phyloP scores from a whole-genome alignment of 306 rosid species.

The Cucurbita moschata region DNA sequence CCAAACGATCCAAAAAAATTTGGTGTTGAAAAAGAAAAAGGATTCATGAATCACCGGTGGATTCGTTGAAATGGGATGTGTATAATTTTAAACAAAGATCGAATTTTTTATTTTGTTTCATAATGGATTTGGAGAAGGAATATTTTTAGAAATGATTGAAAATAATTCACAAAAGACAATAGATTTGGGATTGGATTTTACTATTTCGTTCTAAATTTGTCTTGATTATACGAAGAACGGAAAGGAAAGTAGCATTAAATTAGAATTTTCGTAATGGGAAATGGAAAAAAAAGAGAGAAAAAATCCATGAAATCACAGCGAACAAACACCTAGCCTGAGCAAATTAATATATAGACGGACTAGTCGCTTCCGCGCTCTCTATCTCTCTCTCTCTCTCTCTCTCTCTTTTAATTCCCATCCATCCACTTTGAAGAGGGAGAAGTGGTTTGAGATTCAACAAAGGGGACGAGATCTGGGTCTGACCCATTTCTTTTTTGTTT shows the following conservation, averaged over 20 bases:
- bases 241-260: background rate
- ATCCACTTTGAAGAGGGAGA: conserved; percentile 14
- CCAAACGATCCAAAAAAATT: no score
- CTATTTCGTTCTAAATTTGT: no score
- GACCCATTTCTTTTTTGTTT: conserved; percentile 9
- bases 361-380: background rate
- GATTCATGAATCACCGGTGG: no score
- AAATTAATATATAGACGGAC: background rate
- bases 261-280: background rate
- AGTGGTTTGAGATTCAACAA: background rate
- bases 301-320: background rate
- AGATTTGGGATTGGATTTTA: no score
- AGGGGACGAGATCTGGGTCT: conserved; percentile 24
- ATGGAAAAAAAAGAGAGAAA: background rate
- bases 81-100: no score
- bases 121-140: no score
- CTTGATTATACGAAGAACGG: background rate
- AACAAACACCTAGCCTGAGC: background rate
- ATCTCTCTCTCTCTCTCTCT: background rate
- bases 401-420: background rate
- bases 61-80: no score
- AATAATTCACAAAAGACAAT: no score
- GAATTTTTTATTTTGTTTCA: no score
- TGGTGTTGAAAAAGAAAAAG: no score
- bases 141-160: no score